Base-by-base conservation (phyloP, 192 early-diverging fungal species). In the Linnemannia exigua region DNA sequence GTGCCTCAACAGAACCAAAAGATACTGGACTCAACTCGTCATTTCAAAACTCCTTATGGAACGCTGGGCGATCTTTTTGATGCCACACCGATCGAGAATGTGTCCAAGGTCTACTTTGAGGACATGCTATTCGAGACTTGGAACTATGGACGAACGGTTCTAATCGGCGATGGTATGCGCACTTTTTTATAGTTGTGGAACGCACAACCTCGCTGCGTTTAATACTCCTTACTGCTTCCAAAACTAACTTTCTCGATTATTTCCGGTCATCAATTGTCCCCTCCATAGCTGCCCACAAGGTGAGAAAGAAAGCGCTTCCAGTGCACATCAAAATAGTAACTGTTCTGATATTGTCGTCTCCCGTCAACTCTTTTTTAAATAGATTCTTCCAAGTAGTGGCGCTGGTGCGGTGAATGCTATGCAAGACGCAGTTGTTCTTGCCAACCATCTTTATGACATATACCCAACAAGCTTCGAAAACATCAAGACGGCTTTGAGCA, bases 121-220 rank as follows among this genome's bases (percentile, higher is more conserved):
- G 74, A 75, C 15, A 75, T 38, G 74, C 2, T 75, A 14, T 75
- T 75, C 17, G 37, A 66, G 41, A 75, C 74, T 1, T 75, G 74
- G 74, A 63, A 15, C n/a, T 38, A 61, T 47, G 74, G 74, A 12
- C 52, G 74, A 0, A 75, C 74, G 0, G 52, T 36, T 6, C n/a
- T 75, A 11, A 63, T 75, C 28, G 74, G 74, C 4, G 74, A 75
- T 66, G 58, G 58, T 63, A 63, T 31, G 58, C 31, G 28, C 58
- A n/a, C 41, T 9, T 44, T 44, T 9, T 9, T 44, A 44, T 44
- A n/a, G 46, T 47, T 47, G 46, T 15, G 11, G 9, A 47, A 51
- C 50, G 50, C 50, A 2, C 50, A 5, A 15, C 50, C 17, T 44
- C 41, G 41, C 41, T 50, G 48, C 48, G 2, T 50, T 17, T 50